Evolutionary conservation across 2,329 filamentous ascomycete species (phyloP).

Genomic region (Plenodomus tracheiphilus): DNA sequence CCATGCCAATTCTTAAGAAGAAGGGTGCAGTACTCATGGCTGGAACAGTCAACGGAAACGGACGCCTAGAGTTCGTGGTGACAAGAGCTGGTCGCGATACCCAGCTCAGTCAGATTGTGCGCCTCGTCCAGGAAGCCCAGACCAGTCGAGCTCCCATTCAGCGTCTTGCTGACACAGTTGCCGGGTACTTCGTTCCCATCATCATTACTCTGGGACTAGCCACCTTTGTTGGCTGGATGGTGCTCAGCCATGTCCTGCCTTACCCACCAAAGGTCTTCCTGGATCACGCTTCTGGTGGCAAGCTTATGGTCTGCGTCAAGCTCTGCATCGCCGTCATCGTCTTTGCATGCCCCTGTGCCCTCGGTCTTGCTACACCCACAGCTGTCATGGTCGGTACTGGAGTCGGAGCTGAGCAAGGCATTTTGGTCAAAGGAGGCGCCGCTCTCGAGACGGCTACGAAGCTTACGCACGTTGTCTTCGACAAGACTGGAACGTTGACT

Average conservation of each 20-base stretch:
- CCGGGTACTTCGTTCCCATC: constrained; percentile 89
- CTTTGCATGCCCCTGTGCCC: constrained; percentile 93
- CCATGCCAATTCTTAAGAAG: constrained; percentile 90
- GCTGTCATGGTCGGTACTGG: constrained; percentile 99
- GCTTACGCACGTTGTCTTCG: constrained; percentile 85
- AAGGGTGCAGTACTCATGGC: constrained; percentile 81
- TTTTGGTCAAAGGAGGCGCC: constrained; percentile 95
- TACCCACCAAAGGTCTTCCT: constrained; percentile 89
- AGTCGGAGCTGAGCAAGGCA: constrained; percentile 91
- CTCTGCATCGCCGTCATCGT: constrained; percentile 98
- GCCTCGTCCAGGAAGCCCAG: constrained; percentile 96
- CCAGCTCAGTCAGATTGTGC: constrained; percentile 96
- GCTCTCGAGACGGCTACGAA: constrained; percentile 89
- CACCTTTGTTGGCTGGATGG: constrained; percentile 93
- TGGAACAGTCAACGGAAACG: constrained; percentile 93
- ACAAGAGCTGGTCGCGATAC: constrained; percentile 92
- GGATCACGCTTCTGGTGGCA: constrained; percentile 78
- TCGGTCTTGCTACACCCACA: constrained; percentile 94
- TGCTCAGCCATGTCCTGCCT: constrained; percentile 81
- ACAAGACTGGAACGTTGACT: constrained; percentile 95
- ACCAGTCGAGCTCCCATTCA: constrained; percentile 94
- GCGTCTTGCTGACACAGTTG: constrained; percentile 84
- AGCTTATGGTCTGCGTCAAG: constrained; percentile 94
- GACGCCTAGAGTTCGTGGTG: constrained; percentile 88
- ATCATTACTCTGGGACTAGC: constrained; percentile 82